phyloP scores from a whole-genome alignment of 192 early-diverging fungal genomes.

The Podila epigama region DNA sequence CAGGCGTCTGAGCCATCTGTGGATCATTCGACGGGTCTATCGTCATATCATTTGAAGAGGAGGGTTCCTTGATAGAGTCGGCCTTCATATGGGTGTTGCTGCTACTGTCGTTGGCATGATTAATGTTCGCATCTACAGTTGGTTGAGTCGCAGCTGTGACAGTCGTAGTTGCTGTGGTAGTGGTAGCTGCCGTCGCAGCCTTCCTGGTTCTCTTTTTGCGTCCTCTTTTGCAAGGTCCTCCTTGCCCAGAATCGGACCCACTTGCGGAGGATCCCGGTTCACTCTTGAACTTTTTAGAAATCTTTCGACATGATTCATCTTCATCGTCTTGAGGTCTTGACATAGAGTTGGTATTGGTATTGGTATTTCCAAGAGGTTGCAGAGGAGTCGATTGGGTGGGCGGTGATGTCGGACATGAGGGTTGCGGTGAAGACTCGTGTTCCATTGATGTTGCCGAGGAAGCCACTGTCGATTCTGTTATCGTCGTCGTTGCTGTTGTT shows the following conservation, averaged over 20 bases:
- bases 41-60: no score
- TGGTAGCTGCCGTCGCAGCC: slow-evolving; percentile 11
- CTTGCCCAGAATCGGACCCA: not conserved
- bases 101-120: not conserved
- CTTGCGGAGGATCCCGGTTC: not conserved
- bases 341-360: not conserved
- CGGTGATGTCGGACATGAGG: not conserved
- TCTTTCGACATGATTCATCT: not conserved
- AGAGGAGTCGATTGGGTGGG: not conserved
- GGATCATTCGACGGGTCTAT: slow-evolving; percentile 26
- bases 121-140: no score
- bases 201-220: slow-evolving; percentile 12
- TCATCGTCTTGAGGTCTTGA: no score
- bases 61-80: not conserved
- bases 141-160: not conserved
- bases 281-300: not conserved
- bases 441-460: not conserved
- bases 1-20: slow-evolving; percentile 21
- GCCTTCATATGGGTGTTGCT: slow-evolving; percentile 8
- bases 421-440: not conserved
- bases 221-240: not conserved
- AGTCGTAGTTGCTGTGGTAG: slow-evolving; percentile 8
- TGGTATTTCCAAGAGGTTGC: not conserved
- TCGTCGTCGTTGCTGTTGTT: not conserved
- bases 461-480: not conserved